Evolutionary conservation across 148 eudicot genomes (phyloP).

Genomic region (Silene conica): DNA sequence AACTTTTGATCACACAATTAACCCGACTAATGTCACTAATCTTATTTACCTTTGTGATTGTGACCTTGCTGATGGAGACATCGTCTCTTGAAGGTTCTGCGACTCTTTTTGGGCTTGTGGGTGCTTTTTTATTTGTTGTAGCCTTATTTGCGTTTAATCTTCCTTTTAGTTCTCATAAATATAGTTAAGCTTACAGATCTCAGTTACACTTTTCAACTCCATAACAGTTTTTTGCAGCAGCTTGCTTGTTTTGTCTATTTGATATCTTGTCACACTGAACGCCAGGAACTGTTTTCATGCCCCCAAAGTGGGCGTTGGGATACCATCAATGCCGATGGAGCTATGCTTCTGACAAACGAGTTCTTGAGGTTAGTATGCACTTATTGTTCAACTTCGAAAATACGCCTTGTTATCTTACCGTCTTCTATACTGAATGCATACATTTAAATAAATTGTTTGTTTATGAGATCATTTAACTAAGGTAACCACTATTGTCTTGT

Average conservation of each 20-base stretch:
- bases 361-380: constrained; percentile 66
- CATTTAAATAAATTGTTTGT: not conserved
- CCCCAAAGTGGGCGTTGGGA: constrained; percentile 97
- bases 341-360: constrained; percentile 72
- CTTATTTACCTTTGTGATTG: not conserved
- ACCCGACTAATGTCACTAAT: not conserved
- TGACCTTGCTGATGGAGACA: not conserved
- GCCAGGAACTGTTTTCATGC: constrained; percentile 91
- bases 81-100: not conserved
- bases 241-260: constrained; percentile 13
- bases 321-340: constrained; percentile 99
- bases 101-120: not conserved
- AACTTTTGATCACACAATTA: not conserved
- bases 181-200: not conserved
- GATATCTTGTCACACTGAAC: not conserved
- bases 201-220: not conserved
- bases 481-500: not conserved
- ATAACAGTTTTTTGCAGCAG: not conserved
- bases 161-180: not conserved
- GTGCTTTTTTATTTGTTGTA: not conserved
- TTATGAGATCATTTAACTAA: not conserved
- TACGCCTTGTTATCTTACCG: not conserved
- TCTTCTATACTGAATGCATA: not conserved
- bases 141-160: not conserved
- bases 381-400: not conserved